Conservation (phyloP, 805 yeast genomes). For the Ogataea zsoltii region DNA sequence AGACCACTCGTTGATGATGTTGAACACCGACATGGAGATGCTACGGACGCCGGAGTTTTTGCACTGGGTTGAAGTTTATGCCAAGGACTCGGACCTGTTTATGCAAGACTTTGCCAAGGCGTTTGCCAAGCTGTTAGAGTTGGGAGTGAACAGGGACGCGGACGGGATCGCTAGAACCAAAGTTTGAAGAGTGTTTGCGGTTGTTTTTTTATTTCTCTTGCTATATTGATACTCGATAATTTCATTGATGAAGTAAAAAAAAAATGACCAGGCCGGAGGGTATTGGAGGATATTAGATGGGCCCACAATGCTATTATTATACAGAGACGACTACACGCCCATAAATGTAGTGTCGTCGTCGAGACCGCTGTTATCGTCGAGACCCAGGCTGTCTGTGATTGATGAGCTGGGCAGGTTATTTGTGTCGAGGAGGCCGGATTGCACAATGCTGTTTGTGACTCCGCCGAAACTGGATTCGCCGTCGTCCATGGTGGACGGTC, state of each 20-base stretch:
- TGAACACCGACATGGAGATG: slow-evolving; percentile 73
- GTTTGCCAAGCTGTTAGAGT: slow-evolving; percentile 62
- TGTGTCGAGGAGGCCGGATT: slow-evolving; percentile 50
- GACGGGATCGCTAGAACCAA: slow-evolving; percentile 35
- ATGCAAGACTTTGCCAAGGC: slow-evolving; percentile 64
- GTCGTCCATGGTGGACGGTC: slow-evolving; percentile 42
- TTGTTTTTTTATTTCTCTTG: neutral
- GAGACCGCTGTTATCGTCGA: slow-evolving; percentile 52
- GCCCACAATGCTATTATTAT: neutral
- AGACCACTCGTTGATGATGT: slow-evolving; percentile 67
- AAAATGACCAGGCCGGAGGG: neutral
- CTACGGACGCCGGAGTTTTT: slow-evolving; percentile 60
- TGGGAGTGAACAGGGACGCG: slow-evolving; percentile 38
- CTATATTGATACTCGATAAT: too few relatives aligned
- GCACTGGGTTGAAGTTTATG: slow-evolving; percentile 65
- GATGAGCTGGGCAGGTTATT: slow-evolving; percentile 57
- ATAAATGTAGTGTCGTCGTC: slow-evolving; percentile 45
- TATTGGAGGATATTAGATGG: neutral
- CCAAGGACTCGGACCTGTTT: slow-evolving; percentile 62
- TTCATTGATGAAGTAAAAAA: neutral
- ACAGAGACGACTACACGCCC: slow-evolving; percentile 15
- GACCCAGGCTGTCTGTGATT: slow-evolving; percentile 44
- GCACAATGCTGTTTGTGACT: slow-evolving; percentile 44
- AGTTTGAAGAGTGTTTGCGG: slow-evolving; percentile 18
- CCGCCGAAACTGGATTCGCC: slow-evolving; percentile 41